Evolutionary conservation across 192 early-diverging fungal genomes (phyloP).

Genomic region (Mortierella antarctica): DNA sequence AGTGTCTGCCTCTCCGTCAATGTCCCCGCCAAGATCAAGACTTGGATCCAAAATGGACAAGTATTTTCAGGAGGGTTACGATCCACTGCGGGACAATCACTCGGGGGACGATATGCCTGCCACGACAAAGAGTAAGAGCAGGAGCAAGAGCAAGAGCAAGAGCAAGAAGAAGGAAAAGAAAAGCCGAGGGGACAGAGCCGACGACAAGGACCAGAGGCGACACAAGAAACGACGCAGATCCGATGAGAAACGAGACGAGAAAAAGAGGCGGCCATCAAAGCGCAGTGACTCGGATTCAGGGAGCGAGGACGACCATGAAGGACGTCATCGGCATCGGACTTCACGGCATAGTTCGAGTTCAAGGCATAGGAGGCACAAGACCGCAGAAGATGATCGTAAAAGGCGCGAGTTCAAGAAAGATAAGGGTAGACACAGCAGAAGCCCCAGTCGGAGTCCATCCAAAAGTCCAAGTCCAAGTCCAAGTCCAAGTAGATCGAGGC

Average conservation of each 20-base stretch:
- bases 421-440: background rate
- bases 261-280: background rate
- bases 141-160: slow-evolving; percentile 14
- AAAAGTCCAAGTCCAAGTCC: slow-evolving; percentile 3
- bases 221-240: slow-evolving; percentile 8
- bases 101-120: slow-evolving; percentile 30
- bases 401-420: background rate
- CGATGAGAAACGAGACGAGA: background rate
- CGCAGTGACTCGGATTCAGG: background rate
- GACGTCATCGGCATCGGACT: background rate
- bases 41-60: slow-evolving; percentile 66
- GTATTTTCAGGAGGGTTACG: slow-evolving; percentile 64
- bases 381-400: background rate
- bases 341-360: slow-evolving; percentile 3
- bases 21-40: slow-evolving; percentile 28
- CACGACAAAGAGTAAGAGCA: slow-evolving; percentile 22
- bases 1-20: background rate
- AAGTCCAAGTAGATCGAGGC: slow-evolving; percentile 7
- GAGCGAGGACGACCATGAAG: background rate
- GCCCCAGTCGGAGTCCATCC: background rate
- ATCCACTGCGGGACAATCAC: slow-evolving; percentile 55
- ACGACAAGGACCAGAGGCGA: background rate
- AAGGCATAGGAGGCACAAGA: background rate
- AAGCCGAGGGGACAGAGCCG: slow-evolving; percentile 1
- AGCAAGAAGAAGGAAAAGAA: slow-evolving; percentile 38